Base-by-base conservation (phyloP, 371 early-diverging fungal genomes). In the Chytridiales sp. region DNA sequence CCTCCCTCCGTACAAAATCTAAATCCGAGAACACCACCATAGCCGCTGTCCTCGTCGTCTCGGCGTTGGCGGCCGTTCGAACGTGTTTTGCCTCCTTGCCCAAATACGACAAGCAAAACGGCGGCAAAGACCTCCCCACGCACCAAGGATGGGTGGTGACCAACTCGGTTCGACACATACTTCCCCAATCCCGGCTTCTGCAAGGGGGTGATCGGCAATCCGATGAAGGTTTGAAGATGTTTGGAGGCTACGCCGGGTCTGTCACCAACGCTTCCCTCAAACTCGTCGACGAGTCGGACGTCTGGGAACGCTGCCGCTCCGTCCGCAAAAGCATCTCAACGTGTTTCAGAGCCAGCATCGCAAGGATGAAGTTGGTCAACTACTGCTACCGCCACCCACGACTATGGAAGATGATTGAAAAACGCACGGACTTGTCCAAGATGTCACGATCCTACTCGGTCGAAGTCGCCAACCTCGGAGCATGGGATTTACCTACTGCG, bases 141-240 rank as follows among this genome's bases (percentile, higher is more conserved):
- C 69, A 67, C 41, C 77, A 76, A 51, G 74, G 72, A 17, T 76
- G 77, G 77, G 73, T 76, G 2, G 70, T 73, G 3, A 76, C 77
- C 15, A 61, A 59, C 42, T 59, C 61, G 3, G 48, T 70, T 21
- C 68, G 75, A 17, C 67, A 73, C 62, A 40, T 77, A 43, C 52
- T 74, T 5, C 75, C 75, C 4, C 40, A 54, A 22, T 71, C 70
- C n/a, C 51, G 56, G 34, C 66, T 75, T 19, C 35, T 77, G 46
- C n/a, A 62, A 21, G 77, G 75, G 8, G 73, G 61, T 11, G 71
- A 64, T 52, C 59, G 66, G 22, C 60, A 69, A 35, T 30, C 38
- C 3, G 77, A 77, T 48, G 72, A 72, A 4, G 58, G 56, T 0
- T 27, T 67, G 41, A 55, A 48, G 21, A 13, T 73, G 24, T 77